Base-by-base conservation (phyloP, 176 grass and related monocot species). In the Paspalum vaginatum region DNA sequence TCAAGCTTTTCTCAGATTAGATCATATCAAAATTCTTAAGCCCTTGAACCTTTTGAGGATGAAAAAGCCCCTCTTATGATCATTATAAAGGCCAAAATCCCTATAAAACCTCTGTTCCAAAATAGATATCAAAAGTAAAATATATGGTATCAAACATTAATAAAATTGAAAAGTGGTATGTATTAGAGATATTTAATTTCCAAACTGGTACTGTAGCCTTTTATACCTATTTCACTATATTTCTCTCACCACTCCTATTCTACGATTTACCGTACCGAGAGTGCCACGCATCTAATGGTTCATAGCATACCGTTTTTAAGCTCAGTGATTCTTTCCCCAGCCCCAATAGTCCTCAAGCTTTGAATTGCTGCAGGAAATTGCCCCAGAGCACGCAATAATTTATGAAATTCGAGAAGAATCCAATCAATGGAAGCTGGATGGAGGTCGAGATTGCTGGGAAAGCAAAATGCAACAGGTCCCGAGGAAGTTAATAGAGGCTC, bases 401-500 rank as follows among this genome's bases (percentile, higher is more conserved):
- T 32, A 15, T 40, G 70, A n/a, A 13, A 52, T 39, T 54, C 18
- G 71, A 42, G 8, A 54, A 25, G 6, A 47, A 61, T 17, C 18
- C 26, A 37, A 17, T 50, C 1, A 50, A 64, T 3, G 10, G 27
- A 51, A 40, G 60, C 10, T 40, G 27, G 25, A 78, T 10, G 6
- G 4, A 10, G 16, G 42, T 11, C 57, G 18, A n/a, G 27, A 49
- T 20, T 77, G 44, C 37, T 9, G 10, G 45, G 46, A 77, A 22
- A 13, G 5, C 21, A 46, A 46, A 41, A 8, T 42, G 56, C 5
- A 38, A 20, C 8, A 47, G 9, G 17, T 63, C 24, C 3, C 14
- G 24, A 32, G 24, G 3, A 61, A 61, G 37, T 51, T 13, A 21
- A 21, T 14, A 22, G 76, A 79, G 54, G 27, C 85, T 91, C 57